A percentile compares a stretch with the other conserved stretches of the same genome.
phyloP scores from a whole-genome alignment of 345 rosid genomes.

The Bretschneidera sinensis region DNA sequence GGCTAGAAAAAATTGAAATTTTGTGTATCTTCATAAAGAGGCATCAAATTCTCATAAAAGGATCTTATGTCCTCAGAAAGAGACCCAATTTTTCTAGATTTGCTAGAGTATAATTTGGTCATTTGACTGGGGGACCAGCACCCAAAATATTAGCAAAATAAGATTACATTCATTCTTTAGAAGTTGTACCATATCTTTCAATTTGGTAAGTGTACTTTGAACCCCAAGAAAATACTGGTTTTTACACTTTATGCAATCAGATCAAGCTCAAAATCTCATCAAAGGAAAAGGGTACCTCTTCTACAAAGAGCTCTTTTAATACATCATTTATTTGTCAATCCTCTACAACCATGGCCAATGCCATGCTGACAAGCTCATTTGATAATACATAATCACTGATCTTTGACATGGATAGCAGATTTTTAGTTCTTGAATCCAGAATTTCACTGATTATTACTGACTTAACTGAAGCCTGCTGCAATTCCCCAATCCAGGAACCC shows the following conservation, averaged over 20 bases:
- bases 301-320: conserved; percentile 67
- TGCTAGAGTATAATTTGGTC: no score
- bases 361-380: conserved; percentile 82
- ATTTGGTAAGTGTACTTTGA: no score
- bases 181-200: no score
- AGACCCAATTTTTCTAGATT: no score
- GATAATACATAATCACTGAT: conserved; percentile 72
- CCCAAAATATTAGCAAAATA: no score
- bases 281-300: conserved; percentile 45
- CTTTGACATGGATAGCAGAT: conserved; percentile 60
- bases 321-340: conserved; percentile 67
- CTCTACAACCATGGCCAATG: conserved; percentile 79
- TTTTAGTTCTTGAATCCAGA: conserved; percentile 67
- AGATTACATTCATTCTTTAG: no score
- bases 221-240: neutral
- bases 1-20: no score
- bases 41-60: no score
- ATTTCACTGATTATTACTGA: conserved; percentile 73
- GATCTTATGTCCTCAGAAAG: no score
- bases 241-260: neutral
- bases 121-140: no score
- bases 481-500: conserved; percentile 71
- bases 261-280: conserved; percentile 3
- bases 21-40: no score
- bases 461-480: conserved; percentile 74